Evolutionary conservation across 306 rosid species (phyloP), one percentile per base, ranked within the genome.

Genomic region (Hylodesmum podocarpum): DNA sequence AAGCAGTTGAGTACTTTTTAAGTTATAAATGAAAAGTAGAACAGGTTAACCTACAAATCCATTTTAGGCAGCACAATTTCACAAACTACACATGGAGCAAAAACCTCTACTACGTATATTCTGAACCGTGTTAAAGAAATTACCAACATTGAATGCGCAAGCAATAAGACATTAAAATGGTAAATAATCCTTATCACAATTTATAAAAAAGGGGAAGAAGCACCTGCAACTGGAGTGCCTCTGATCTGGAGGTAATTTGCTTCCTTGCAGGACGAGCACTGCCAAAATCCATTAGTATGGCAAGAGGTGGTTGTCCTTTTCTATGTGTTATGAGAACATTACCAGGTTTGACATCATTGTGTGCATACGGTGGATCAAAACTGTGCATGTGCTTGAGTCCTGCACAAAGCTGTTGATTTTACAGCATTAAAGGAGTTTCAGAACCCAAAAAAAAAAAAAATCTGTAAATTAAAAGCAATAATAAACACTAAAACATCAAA

Each of bases 221-320:
- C 68, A 96, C 99, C 99, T 92, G 99, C 81, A 96, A 86, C 86
- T 91, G 98, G 16, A 96, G 88, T 29, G 99, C 99, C 87, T 92
- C 99, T 51, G 92, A 76, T 58, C 99, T 90, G 83, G 93, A 78
- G 65, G 80, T 80, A 77, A 96, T 89, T 73, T 87, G 87, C 84
- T 70, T 96, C 90, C 92, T 96, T 21, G 94, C 97, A 57, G 97
- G 96, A 34, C 96, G 83, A 82, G 99, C 87, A 84, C 99, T 96
- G 72, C 99, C 96, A 81, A 96, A 92, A 87, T 96, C 99, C 99
- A 96, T 96, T 82, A 96, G 87, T 78, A 93, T 96, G 82, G 98
- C 98, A 66, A 92, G 89, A 46, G 97, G 94, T 18, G 98, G 76
- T 69, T 87, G 86, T 65, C 91, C 98, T 81, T 88, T 96, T 70